Percentiles rank a stretch among this genome's conserved stretches.
Evolutionary conservation across 2,329 filamentous ascomycete genomes (phyloP).

Genomic region (Scolecobasidium constrictum): DNA sequence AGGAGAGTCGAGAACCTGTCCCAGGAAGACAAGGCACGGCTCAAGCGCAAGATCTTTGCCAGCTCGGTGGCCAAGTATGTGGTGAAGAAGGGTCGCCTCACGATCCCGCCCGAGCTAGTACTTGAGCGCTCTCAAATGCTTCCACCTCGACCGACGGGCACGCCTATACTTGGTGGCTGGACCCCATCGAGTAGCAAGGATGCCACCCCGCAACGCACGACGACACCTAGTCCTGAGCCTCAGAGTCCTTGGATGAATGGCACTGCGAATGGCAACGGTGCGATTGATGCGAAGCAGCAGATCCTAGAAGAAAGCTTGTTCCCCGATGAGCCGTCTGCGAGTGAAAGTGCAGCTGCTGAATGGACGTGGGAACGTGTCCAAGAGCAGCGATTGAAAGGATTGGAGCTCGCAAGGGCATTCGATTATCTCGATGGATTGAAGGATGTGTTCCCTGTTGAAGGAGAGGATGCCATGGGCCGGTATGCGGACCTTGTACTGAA

Average conservation of each 20-base stretch:
- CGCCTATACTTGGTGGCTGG: slow-evolving; percentile 28
- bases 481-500: slow-evolving; percentile 24
- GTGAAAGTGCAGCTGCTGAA: slow-evolving; percentile 23
- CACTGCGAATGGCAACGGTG: slow-evolving; percentile 3
- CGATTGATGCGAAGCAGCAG: slow-evolving; percentile 15
- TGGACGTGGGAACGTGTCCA: slow-evolving; percentile 54
- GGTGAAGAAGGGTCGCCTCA: slow-evolving; percentile 52
- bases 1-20: slow-evolving; percentile 15
- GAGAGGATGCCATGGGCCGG: slow-evolving; percentile 32
- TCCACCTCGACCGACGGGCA: slow-evolving; percentile 51
- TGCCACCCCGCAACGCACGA: background rate
- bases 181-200: background rate
- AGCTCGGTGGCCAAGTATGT: slow-evolving; percentile 40
- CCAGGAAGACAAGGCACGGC: slow-evolving; percentile 19
- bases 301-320: slow-evolving; percentile 11
- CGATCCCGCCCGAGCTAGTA: slow-evolving; percentile 69
- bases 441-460: slow-evolving; percentile 36
- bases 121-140: slow-evolving; percentile 63
- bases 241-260: slow-evolving; percentile 1
- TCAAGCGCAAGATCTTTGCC: slow-evolving; percentile 35
- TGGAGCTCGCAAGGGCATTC: slow-evolving; percentile 45
- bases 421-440: slow-evolving; percentile 42
- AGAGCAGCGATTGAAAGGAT: slow-evolving; percentile 42
- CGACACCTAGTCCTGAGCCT: background rate
- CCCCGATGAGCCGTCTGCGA: slow-evolving; percentile 14